phyloP scores from a whole-genome alignment of 352 stramenopile genomes.

The Pythium myriotylum region DNA sequence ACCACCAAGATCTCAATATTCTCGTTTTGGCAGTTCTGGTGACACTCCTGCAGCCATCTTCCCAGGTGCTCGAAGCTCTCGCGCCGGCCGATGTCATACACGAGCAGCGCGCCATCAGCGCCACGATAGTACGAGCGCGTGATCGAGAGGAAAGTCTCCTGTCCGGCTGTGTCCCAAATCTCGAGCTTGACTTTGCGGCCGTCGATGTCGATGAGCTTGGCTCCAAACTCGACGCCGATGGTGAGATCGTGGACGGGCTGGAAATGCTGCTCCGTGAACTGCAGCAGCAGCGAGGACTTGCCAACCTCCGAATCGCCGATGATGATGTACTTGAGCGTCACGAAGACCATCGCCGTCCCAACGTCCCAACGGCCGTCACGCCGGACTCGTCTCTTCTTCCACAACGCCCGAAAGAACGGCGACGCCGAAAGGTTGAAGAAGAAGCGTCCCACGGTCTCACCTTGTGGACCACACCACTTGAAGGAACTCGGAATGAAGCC shows the following conservation, averaged over 20 bases:
- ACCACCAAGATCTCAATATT: conserved; percentile 87
- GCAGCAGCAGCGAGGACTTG: conserved; percentile 89
- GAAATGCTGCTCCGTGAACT: conserved; percentile 92
- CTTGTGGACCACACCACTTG: too few relatives aligned
- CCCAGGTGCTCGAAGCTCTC: conserved; percentile 81
- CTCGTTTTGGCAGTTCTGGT: conserved; percentile 86
- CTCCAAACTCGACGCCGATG: conserved; percentile 91
- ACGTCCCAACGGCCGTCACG: too few relatives aligned
- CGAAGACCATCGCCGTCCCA: conserved; percentile 69
- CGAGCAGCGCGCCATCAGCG: conserved; percentile 84
- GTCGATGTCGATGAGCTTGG: conserved; percentile 85
- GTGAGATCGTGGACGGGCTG: conserved; percentile 90
- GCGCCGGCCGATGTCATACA: conserved; percentile 82
- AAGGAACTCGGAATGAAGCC: too few relatives aligned
- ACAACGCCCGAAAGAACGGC: too few relatives aligned
- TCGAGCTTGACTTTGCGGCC: conserved; percentile 88
- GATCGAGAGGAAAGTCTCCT: conserved; percentile 90
- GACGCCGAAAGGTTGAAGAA: too few relatives aligned
- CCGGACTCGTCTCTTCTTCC: background rate
- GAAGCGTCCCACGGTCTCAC: too few relatives aligned
- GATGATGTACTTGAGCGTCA: conserved; percentile 91
- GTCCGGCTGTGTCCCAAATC: conserved; percentile 92
- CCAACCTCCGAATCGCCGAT: conserved; percentile 89
- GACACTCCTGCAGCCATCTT: conserved; percentile 81
- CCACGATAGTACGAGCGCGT: conserved; percentile 90